Evolutionary conservation across 2,329 filamentous ascomycete genomes (phyloP).

Genomic region (Torrubiella hemipterigena): DNA sequence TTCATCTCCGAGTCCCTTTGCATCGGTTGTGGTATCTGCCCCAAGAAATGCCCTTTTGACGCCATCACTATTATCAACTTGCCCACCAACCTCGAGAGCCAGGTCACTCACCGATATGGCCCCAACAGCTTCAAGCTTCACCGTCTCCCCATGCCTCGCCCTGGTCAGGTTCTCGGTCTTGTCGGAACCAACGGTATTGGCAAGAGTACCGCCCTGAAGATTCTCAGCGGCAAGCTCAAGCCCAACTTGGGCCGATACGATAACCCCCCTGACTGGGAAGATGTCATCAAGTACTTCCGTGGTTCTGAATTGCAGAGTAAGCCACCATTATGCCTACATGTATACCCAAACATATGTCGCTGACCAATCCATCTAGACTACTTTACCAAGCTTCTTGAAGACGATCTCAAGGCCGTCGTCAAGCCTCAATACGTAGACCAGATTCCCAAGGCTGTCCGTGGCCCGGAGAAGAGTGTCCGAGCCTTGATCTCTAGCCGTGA

Average conservation of each 20-base stretch:
- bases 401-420: slow-evolving; percentile 93
- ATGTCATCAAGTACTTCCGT: slow-evolving; percentile 96
- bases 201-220: slow-evolving; percentile 99
- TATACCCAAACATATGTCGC: neutral
- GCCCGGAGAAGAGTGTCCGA: slow-evolving; percentile 67
- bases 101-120: slow-evolving; percentile 96
- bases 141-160: slow-evolving; percentile 86
- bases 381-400: slow-evolving; percentile 95
- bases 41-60: slow-evolving; percentile 97
- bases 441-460: slow-evolving; percentile 84
- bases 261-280: slow-evolving; percentile 97
- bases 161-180: slow-evolving; percentile 87
- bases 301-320: slow-evolving; percentile 93
- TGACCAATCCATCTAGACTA: slow-evolving; percentile 49
- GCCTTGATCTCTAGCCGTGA: slow-evolving; percentile 64
- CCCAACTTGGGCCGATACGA: slow-evolving; percentile 92
- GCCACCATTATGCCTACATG: slow-evolving; percentile 16
- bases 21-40: slow-evolving; percentile 98
- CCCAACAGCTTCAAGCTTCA: slow-evolving; percentile 99
- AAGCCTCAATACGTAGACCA: slow-evolving; percentile 99
- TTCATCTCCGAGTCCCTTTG: slow-evolving; percentile 96
- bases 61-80: slow-evolving; percentile 99
- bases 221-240: slow-evolving; percentile 96
- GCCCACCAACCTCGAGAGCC: slow-evolving; percentile 95
- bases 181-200: slow-evolving; percentile 99